These are phyloP conservation scores for Serendipita sp. DNA, from an alignment of 768 basidiomycete species.

Conservation along the genomic window DNA sequence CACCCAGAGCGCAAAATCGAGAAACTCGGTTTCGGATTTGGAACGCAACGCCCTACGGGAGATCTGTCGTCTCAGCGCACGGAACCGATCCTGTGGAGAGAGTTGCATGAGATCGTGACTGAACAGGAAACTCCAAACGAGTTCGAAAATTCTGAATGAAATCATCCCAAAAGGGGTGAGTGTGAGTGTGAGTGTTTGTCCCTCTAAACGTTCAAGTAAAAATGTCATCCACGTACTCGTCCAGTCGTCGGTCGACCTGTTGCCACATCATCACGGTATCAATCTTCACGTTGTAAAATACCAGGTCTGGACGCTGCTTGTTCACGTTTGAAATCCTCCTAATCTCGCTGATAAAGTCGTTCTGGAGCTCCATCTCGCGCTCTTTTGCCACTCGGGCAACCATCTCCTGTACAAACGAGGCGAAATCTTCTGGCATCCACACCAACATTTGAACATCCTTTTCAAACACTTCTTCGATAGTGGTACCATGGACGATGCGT, in stretches of 20 bases:
- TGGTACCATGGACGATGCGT: conserved; percentile 2
- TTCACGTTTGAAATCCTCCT: too few species aligned
- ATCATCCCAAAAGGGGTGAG: too few species aligned
- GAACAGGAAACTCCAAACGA: not conserved
- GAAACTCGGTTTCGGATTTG: not conserved
- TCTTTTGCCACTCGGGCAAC: not conserved
- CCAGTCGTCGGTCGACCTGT: conserved; percentile 3
- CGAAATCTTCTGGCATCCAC: not conserved
- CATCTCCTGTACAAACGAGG: not conserved
- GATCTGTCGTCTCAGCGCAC: not conserved
- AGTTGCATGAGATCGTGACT: not conserved
- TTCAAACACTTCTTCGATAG: not conserved
- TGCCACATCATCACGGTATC: not conserved
- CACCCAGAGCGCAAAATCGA: not conserved
- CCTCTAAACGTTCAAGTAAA: too few species aligned
- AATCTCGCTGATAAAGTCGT: too few species aligned
- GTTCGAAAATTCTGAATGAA: not conserved
- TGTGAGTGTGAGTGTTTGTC: too few species aligned
- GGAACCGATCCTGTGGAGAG: not conserved
- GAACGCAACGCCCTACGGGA: not conserved
- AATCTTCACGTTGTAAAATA: not conserved
- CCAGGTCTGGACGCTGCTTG: too few species aligned
- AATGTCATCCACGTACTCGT: not conserved
- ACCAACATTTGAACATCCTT: conserved; percentile 2
- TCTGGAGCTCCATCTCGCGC: not conserved